A percentile compares a stretch with the other conserved stretches of the same genome.
Conservation (phyloP, 2,329 filamentous ascomycete species). For the Trichoderma sp. region DNA sequence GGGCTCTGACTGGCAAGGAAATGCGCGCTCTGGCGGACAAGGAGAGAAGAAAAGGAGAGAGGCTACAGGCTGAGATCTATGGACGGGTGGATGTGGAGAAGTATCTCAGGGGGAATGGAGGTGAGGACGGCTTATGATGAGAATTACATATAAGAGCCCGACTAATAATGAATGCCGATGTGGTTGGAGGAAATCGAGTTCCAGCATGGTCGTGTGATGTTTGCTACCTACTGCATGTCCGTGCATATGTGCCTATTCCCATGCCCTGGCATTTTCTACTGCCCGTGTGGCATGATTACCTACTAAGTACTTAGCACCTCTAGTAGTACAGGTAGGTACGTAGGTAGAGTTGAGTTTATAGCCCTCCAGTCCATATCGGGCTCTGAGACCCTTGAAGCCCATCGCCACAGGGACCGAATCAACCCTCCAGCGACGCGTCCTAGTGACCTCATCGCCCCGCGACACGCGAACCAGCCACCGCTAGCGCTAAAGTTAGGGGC, state of each 20-base stretch:
- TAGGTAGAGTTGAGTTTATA: too few species aligned
- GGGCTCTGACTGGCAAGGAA: slow-evolving; percentile 59
- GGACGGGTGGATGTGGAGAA: slow-evolving; percentile 70
- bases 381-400: background rate
- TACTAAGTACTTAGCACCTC: too few species aligned
- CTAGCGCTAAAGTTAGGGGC: slow-evolving; percentile 18
- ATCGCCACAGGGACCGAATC: background rate
- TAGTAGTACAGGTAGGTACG: too few species aligned
- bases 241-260: background rate
- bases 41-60: slow-evolving; percentile 57
- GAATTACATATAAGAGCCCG: background rate
- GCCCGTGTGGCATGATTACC: background rate
- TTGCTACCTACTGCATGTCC: background rate
- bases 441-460: slow-evolving; percentile 19
- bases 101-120: slow-evolving; percentile 57
- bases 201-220: background rate
- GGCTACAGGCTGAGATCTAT: slow-evolving; percentile 68
- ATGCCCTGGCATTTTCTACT: background rate
- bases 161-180: background rate
- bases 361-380: background rate
- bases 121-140: slow-evolving; percentile 23
- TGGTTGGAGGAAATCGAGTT: background rate
- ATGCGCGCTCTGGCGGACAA: slow-evolving; percentile 41
- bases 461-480: background rate
- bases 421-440: background rate